These are phyloP conservation scores for Diaporthe humulicola DNA, from an alignment of 2,329 filamentous ascomycete genomes.

Conservation along the genomic window DNA sequence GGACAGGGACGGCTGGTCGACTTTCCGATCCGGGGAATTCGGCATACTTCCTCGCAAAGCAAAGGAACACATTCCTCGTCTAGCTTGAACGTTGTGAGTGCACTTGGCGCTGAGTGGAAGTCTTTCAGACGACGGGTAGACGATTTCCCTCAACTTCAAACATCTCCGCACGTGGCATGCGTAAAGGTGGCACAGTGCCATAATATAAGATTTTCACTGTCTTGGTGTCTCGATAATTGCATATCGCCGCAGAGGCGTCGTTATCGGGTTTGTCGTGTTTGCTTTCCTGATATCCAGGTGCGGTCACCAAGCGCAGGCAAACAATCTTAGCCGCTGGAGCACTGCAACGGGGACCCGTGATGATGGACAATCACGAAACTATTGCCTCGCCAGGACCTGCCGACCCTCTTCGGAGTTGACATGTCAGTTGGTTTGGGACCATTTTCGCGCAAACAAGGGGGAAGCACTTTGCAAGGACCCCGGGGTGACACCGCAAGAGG, in stretches of 20 bases:
- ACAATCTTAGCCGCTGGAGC: neutral
- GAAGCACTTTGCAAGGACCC: slow-evolving; percentile 16
- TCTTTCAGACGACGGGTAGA: slow-evolving; percentile 28
- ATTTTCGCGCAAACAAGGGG: neutral
- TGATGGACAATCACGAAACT: slow-evolving; percentile 23
- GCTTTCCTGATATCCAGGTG: slow-evolving; percentile 9
- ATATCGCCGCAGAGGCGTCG: neutral
- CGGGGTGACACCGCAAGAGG: slow-evolving; percentile 19
- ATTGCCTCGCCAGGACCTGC: slow-evolving; percentile 26
- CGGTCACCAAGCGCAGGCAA: slow-evolving; percentile 1
- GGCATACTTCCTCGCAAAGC: slow-evolving; percentile 21
- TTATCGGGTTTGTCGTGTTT: neutral
- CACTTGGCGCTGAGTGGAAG: neutral
- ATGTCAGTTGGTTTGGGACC: slow-evolving; percentile 8
- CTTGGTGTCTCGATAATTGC: slow-evolving; percentile 23
- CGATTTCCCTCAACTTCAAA: slow-evolving; percentile 27
- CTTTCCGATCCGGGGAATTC: slow-evolving; percentile 20
- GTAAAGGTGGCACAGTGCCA: neutral
- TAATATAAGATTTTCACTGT: neutral
- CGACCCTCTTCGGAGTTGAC: slow-evolving; percentile 9
- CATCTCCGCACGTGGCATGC: slow-evolving; percentile 25
- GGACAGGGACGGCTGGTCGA: slow-evolving; percentile 27
- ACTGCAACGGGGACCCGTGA: slow-evolving; percentile 2
- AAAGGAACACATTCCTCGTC: slow-evolving; percentile 16
- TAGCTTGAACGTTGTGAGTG: slow-evolving; percentile 30